These are phyloP conservation scores for Syzygium jambos DNA, from an alignment of 345 rosid genomes.

Conservation along the genomic window DNA sequence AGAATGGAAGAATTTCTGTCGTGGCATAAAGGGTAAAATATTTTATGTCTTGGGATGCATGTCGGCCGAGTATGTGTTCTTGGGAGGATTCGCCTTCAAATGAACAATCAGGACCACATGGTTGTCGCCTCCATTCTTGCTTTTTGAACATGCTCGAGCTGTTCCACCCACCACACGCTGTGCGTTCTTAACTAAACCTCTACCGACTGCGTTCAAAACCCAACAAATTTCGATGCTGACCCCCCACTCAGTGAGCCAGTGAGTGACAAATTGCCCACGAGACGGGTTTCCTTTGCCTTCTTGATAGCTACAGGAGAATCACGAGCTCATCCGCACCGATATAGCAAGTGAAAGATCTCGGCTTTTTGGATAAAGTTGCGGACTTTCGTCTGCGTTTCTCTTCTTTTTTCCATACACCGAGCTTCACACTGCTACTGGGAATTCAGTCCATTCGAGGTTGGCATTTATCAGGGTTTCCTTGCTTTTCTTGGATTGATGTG, in stretches of 20 bases:
- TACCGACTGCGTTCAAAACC: neutral
- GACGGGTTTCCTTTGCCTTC: neutral
- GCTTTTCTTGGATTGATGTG: neutral
- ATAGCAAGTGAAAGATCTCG: neutral
- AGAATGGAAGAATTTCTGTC: neutral
- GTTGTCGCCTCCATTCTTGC: neutral
- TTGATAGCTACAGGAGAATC: neutral
- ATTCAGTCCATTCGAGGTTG: neutral
- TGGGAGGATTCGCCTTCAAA: neutral
- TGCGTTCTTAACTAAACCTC: neutral
- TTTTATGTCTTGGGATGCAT: neutral
- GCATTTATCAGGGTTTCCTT: neutral
- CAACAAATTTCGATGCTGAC: neutral
- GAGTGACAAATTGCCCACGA: neutral
- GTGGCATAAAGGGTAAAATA: neutral
- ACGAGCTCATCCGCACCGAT: neutral
- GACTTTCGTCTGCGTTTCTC: neutral
- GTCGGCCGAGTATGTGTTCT: neutral
- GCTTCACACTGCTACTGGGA: neutral
- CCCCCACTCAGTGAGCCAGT: neutral
- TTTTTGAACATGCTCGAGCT: neutral
- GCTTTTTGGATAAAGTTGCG: neutral
- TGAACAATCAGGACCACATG: neutral
- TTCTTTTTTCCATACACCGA: neutral
- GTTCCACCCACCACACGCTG: neutral